Conservation (phyloP, 176 grass and related monocot species). For the Eleusine indica region DNA sequence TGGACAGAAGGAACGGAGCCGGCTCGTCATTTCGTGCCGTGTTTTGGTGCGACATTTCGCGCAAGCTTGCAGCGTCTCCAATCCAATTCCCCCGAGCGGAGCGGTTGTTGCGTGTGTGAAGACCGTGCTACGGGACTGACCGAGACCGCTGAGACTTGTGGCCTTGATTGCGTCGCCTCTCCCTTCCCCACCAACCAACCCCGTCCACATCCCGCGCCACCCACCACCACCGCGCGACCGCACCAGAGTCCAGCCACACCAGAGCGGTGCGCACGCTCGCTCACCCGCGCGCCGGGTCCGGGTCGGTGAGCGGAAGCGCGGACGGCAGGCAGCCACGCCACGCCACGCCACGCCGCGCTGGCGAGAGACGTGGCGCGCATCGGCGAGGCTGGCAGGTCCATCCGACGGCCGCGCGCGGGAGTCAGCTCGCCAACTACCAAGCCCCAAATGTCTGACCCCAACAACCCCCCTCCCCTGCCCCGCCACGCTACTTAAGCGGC, state of each 20-base stretch:
- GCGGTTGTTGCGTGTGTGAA: constrained; percentile 18
- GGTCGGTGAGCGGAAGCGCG: neutral
- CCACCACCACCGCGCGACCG: neutral
- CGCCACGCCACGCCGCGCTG: constrained; percentile 19
- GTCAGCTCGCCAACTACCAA: constrained; percentile 43
- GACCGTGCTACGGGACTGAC: constrained; percentile 1
- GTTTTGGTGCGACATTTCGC: neutral
- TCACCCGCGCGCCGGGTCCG: neutral
- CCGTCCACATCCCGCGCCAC: constrained; percentile 35
- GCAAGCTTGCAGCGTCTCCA: neutral
- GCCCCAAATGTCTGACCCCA: constrained; percentile 19
- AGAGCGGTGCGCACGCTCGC: no score
- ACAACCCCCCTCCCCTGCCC: constrained; percentile 29
- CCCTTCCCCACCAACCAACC: constrained; percentile 24
- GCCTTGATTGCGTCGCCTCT: no score
- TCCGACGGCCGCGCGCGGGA: constrained; percentile 26
- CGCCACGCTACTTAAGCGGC: constrained; percentile 62
- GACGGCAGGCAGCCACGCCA: constrained; percentile 28
- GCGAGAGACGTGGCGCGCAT: constrained; percentile 24
- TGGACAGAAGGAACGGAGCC: neutral
- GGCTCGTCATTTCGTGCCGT: constrained; percentile 3
- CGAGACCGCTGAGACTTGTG: neutral
- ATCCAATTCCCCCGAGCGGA: no score
- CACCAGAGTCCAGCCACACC: no score
- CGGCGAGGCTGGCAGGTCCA: constrained; percentile 11